Percentiles rank a stretch among this genome's conserved stretches.
Conservation (phyloP, 352 stramenopile genomes). For the Lagenidium sp. region DNA sequence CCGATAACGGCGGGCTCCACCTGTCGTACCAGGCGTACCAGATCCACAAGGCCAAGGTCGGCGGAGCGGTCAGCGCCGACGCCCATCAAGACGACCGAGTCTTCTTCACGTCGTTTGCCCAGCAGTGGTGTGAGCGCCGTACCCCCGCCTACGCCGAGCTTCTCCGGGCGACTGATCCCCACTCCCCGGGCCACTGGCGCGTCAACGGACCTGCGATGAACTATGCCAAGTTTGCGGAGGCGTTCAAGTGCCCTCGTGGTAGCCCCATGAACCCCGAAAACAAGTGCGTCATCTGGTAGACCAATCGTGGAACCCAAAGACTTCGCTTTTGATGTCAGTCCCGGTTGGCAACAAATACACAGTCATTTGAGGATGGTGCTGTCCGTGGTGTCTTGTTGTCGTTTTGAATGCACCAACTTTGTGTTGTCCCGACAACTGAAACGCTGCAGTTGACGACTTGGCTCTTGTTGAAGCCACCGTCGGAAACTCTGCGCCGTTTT, state of each 20-base stretch:
- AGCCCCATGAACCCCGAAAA: conserved; percentile 59
- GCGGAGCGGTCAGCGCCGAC: conserved; percentile 6
- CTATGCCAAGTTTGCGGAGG: conserved; percentile 46
- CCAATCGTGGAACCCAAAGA: no score
- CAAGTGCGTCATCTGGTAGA: conserved; percentile 67
- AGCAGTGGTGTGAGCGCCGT: conserved; percentile 57
- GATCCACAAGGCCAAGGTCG: conserved; percentile 23
- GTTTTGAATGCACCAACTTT: no score
- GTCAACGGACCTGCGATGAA: conserved; percentile 62
- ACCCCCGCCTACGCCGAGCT: conserved; percentile 32
- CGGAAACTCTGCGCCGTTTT: no score
- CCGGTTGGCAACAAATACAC: no score
- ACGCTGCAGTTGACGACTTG: no score
- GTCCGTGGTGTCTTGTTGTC: no score
- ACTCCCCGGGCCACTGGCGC: conserved; percentile 55
- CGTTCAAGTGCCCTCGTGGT: conserved; percentile 51
- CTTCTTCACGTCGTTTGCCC: conserved; percentile 63
- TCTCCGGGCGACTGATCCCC: conserved; percentile 35
- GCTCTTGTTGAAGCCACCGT: no score
- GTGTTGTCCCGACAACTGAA: no score
- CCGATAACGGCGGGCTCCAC: conserved; percentile 83
- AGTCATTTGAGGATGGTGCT: no score
- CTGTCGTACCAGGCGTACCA: conserved; percentile 81
- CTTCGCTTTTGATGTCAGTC: no score
- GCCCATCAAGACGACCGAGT: conserved; percentile 29